Base-by-base conservation (phyloP, 1,139 yeast genomes). In the Williopsis jadinii region DNA sequence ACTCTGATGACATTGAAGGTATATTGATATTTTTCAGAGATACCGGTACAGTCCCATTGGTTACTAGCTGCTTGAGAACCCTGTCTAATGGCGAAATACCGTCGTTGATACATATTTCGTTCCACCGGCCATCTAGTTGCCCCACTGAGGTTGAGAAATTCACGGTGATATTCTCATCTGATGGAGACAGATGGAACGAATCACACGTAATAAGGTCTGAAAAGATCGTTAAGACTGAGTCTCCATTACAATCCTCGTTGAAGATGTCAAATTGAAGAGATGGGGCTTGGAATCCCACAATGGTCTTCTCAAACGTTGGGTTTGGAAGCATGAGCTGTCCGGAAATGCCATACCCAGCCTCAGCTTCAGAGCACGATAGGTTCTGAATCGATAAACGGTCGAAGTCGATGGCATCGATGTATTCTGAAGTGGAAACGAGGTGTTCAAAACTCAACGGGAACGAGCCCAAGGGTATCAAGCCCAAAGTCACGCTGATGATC, bases 161-260 rank as follows among this genome's bases (percentile, higher is more conserved):
- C 3, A 53, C 34, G 2, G 12, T 27, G 6, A 45, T 40, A 4
- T 26, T 15, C 6, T 45, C 49, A 11, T 43, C 47, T 11, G 28
- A 35, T 8, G 50, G 48, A 14, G 49, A 49, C 13, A 53, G 32
- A 30, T 34, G 41, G 38, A 48, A 50, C 24, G 43, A 31, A 29
- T 39, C 42, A 28, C 51, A 37, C 29, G 35, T 32, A 38, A 56
- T 27, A 35, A 34, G 36, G 39, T 40, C 34, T 10, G 42, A 44
- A 28, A 47, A 44, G 8, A 61, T 30, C n/a, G 44, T 40, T 8
- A 64, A 55, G 1, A 47, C 42, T 9, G 58, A 54, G 1, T 47
- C 30, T 2, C 48, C 48, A 19, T 45, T 34, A 42, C 71, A 66
- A 46, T 61, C 66, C 3, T 61, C 50, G n/a, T 64, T 45, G 9